Evolutionary conservation across 164 flowering plant species (phyloP).

Genomic region (Dillenia turbinata): DNA sequence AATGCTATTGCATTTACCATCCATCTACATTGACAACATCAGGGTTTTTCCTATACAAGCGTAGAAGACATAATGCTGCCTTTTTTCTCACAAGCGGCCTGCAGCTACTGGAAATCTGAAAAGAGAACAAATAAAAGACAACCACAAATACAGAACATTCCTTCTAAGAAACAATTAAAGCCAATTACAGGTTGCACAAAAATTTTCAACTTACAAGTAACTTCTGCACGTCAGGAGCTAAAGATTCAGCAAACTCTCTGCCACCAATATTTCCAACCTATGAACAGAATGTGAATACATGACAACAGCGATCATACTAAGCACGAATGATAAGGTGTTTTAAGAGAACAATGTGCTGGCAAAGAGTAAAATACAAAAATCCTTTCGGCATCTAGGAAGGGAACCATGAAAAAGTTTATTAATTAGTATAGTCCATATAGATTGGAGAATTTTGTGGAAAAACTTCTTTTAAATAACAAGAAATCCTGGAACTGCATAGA

Average conservation of each 20-base stretch:
- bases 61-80: conserved; percentile 91
- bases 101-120: conserved; percentile 92
- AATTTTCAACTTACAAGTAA: conserved; percentile 62
- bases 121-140: conserved; percentile 2
- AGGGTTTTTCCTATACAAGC: conserved; percentile 91
- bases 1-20: conserved; percentile 46
- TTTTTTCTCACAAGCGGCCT: conserved; percentile 98
- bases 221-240: conserved; percentile 98
- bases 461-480: too few relatives aligned
- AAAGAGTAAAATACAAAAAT: too few relatives aligned
- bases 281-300: conserved; percentile 2
- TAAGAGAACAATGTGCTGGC: too few relatives aligned
- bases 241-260: conserved; percentile 96
- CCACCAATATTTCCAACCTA: conserved; percentile 99
- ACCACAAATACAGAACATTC: conserved; percentile 5
- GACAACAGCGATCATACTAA: too few relatives aligned
- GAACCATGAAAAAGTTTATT: too few relatives aligned
- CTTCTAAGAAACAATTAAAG: background rate
- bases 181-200: background rate
- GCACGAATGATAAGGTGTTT: too few relatives aligned
- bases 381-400: too few relatives aligned
- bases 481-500: too few relatives aligned
- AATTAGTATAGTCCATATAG: too few relatives aligned
- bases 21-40: conserved; percentile 99
- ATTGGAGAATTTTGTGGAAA: too few relatives aligned